Evolutionary conservation across 768 basidiomycete genomes (phyloP).

Genomic region (Suillus subaureus): DNA sequence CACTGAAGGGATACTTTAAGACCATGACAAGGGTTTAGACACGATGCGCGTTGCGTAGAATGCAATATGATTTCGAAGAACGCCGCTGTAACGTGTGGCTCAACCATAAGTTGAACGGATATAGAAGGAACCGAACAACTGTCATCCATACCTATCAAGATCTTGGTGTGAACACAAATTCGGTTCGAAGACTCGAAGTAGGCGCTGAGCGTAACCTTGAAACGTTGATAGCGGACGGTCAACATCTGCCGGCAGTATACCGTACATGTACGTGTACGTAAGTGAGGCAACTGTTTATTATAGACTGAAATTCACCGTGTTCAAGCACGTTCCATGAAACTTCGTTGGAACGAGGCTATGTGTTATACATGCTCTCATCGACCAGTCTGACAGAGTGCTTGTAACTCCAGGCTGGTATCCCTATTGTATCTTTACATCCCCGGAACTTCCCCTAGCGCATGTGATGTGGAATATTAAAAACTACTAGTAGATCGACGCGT

Average conservation of each 20-base stretch:
- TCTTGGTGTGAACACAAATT: neutral
- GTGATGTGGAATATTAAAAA: no score
- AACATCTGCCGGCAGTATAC: neutral
- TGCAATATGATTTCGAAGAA: neutral
- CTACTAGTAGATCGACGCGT: neutral
- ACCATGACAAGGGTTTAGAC: neutral
- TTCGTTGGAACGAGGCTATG: neutral
- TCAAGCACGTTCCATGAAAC: neutral
- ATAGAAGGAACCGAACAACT: neutral
- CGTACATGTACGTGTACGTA: no score
- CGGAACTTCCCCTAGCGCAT: neutral
- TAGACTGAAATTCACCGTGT: no score
- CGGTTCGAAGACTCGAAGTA: neutral
- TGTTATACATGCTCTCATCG: neutral
- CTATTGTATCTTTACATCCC: neutral
- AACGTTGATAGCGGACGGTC: neutral
- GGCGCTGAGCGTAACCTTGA: neutral
- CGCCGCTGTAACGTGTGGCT: neutral
- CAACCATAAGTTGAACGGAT: neutral
- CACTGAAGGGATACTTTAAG: neutral
- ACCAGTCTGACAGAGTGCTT: neutral
- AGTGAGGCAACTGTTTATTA: neutral
- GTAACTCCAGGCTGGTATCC: neutral
- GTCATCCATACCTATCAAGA: neutral
- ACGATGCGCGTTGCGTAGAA: neutral